Evolutionary conservation across 2,329 filamentous ascomycete species (phyloP).

Genomic region (Botrytis tulipae): DNA sequence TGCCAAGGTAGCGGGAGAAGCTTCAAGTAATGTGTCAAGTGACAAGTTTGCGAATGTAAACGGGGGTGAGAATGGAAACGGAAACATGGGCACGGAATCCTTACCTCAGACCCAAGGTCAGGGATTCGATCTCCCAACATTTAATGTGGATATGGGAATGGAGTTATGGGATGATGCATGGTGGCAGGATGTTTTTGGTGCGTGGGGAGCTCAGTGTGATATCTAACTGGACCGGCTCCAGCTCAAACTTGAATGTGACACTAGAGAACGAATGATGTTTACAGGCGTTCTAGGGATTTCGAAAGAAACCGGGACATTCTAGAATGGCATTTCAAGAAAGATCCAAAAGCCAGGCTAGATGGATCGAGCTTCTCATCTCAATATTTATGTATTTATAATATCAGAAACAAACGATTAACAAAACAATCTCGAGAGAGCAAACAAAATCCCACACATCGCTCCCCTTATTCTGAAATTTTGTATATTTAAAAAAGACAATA

Average conservation of each 20-base stretch:
- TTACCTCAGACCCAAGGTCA: background rate
- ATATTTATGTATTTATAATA: background rate
- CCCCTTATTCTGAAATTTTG: fast-evolving
- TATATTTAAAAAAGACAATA: background rate
- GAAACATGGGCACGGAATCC: background rate
- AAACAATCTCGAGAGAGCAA: fast-evolving
- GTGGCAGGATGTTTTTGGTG: constrained; percentile 16
- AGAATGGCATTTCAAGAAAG: background rate
- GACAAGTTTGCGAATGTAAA: background rate
- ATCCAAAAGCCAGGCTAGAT: background rate
- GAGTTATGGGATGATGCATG: constrained; percentile 11
- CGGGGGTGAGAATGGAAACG: background rate
- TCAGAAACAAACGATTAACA: fast-evolving
- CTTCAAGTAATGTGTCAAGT: background rate
- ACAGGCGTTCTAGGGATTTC: background rate
- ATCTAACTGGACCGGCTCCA: background rate
- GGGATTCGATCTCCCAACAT: background rate
- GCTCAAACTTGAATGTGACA: background rate
- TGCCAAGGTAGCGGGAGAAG: constrained; percentile 10
- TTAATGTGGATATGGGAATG: background rate
- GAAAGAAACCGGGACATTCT: background rate
- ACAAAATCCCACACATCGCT: too few species aligned
- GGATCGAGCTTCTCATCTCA: background rate
- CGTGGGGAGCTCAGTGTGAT: background rate
- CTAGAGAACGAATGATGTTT: background rate